Evolutionary conservation across 495 filamentous ascomycete genomes (phyloP).

Genomic region (Entonaema liquescens): DNA sequence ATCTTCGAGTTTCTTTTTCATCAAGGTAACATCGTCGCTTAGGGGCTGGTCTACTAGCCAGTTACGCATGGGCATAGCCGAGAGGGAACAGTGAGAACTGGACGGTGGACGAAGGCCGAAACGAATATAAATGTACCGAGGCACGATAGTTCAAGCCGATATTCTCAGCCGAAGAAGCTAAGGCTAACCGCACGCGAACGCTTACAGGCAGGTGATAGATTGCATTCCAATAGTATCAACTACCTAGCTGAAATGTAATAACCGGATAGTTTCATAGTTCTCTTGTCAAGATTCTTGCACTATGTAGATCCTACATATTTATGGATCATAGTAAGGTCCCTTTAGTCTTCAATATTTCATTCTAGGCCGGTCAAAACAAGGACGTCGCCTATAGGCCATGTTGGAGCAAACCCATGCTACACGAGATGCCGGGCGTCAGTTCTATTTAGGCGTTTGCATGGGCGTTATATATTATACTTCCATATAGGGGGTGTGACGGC

Average conservation of each 20-base stretch:
- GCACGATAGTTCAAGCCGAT: background rate
- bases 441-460: conserved; percentile 10
- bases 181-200: background rate
- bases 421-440: background rate
- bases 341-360: background rate
- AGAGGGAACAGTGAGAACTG: background rate
- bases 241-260: background rate
- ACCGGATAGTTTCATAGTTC: background rate
- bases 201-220: too few relatives aligned
- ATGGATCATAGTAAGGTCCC: background rate
- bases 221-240: background rate
- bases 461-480: conserved; percentile 7
- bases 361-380: background rate
- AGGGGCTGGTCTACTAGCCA: background rate
- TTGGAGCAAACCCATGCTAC: background rate
- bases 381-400: background rate
- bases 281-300: background rate
- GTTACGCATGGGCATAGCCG: background rate
- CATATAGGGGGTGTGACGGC: conserved; percentile 5
- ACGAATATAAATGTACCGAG: background rate
- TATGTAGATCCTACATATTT: background rate
- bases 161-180: background rate
- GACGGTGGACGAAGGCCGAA: background rate
- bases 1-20: background rate
- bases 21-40: background rate